phyloP scores from a whole-genome alignment of 2,329 filamentous ascomycete species.

The Cladosporium sp. region DNA sequence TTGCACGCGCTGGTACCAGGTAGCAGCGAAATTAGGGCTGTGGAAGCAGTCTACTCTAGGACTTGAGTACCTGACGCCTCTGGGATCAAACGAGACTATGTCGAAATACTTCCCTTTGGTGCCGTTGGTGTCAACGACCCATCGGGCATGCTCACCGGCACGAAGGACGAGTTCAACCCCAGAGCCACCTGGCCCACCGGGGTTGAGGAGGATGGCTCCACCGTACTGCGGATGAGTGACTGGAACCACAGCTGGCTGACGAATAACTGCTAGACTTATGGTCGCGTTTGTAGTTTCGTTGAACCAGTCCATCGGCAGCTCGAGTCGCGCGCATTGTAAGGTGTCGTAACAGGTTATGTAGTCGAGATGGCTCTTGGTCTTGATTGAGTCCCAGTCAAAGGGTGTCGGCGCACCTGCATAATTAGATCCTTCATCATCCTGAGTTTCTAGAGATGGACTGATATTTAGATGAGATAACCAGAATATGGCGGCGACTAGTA shows the following conservation, averaged over 20 bases:
- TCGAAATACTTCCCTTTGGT: conserved; percentile 36
- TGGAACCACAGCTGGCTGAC: conserved; percentile 38
- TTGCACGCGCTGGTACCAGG: conserved; percentile 34
- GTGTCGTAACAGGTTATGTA: conserved; percentile 5
- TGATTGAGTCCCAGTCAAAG: conserved; percentile 9
- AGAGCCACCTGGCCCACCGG: conserved; percentile 39
- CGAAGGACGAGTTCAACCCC: conserved; percentile 30
- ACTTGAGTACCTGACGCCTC: conserved; percentile 36
- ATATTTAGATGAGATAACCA: not conserved
- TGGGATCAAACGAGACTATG: conserved; percentile 42
- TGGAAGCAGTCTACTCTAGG: conserved; percentile 35
- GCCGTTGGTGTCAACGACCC: conserved; percentile 26
- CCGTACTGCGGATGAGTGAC: conserved; percentile 37
- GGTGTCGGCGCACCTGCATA: not conserved
- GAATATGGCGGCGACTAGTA: not conserved
- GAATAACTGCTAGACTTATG: conserved; percentile 41
- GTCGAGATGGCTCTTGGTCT: not conserved
- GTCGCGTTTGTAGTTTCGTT: conserved; percentile 23
- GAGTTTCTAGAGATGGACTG: not conserved
- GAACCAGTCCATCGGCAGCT: conserved; percentile 44
- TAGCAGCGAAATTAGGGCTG: conserved; percentile 28
- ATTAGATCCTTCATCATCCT: no score
- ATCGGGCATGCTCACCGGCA: conserved; percentile 20
- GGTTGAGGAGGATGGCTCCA: conserved; percentile 38
- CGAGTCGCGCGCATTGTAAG: conserved; percentile 43